Base-by-base conservation (phyloP, 805 yeast species). In the Saccharomycodes ludwigii region DNA sequence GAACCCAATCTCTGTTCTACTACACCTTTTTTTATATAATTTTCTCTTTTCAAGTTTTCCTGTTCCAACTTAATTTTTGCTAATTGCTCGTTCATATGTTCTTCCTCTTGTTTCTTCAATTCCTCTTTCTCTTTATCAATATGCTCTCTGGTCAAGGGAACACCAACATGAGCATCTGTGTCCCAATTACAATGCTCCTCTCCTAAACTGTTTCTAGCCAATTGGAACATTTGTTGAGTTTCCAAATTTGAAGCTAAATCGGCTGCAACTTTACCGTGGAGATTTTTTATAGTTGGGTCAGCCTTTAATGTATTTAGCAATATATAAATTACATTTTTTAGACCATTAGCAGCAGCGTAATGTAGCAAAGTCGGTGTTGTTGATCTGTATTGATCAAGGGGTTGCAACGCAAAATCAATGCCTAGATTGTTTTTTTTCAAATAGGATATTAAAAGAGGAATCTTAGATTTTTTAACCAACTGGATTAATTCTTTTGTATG, bases 301-400 rank as follows among this genome's bases (percentile, higher is more conserved):
- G 83, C 80, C 38, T 78, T 76, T 42, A 81, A 50, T 29, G 67
- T 73, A 8, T 66, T 62, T 17, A 86, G 50, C 31, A 88, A 59
- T 0, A 73, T 63, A 2, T 55, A 48, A 3, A 82, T 73, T 66
- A 85, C 74, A 41, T 76, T 82, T 32, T 65, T 63, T 15, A 75
- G 58, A 3, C 82, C 81, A 35, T 73, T 62, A 6, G 73, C 63
- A 0, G 95, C 58, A 0, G 94, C 88, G 49, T 63, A 83, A 47
- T 85, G 94, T 19, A 91, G 58, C 35, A 81, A 51, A 0, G 94
- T 82, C 4, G 96, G 94, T 0, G 54, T 49, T 0, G 74, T 63
- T 9, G 62, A 56, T 8, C 50, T 42, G 43, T 66, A 77, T 34
- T 66, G 69, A 0, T 58, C 39, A 6, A 48, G 53, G 0, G 95